A percentile compares a stretch with the other conserved stretches of the same genome.
Conservation (phyloP, 106 monocot species). For the Cymbidium sinense region DNA sequence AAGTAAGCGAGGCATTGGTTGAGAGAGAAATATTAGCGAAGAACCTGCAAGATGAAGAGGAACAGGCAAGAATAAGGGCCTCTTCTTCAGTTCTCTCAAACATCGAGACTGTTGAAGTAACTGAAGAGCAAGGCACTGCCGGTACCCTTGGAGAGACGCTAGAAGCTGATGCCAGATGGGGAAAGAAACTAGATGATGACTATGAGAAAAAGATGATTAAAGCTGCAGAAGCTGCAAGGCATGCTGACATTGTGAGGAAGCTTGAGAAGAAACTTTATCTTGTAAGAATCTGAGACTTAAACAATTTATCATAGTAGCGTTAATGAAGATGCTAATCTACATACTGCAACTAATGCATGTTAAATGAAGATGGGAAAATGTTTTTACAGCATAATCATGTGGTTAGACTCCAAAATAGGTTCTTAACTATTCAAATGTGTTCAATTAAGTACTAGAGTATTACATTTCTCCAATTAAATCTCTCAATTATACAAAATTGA, state of each 20-base stretch:
- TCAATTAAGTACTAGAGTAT: too few species aligned
- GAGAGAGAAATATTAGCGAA: conserved; percentile 86
- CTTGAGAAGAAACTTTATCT: conserved; percentile 76
- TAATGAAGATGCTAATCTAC: background rate
- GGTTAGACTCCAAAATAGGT: too few species aligned
- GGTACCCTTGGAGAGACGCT: conserved; percentile 90
- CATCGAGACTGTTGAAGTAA: conserved; percentile 25
- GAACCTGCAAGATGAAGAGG: conserved; percentile 87
- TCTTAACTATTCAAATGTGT: too few species aligned
- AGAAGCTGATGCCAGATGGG: conserved; percentile 77
- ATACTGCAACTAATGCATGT: background rate
- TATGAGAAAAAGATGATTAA: conserved; percentile 49
- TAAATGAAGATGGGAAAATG: background rate
- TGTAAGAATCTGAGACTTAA: conserved; percentile 33
- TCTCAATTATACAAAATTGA: too few species aligned
- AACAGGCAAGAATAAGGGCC: conserved; percentile 66
- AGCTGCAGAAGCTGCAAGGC: conserved; percentile 76
- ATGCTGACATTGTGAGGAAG: conserved; percentile 68
- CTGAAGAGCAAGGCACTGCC: conserved; percentile 36
- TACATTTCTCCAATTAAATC: too few species aligned
- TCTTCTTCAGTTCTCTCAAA: conserved; percentile 42
- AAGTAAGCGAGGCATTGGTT: conserved; percentile 67
- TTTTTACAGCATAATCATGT: background rate
- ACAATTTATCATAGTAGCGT: background rate
- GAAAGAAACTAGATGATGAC: conserved; percentile 52